A percentile compares a stretch with the other conserved stretches of the same genome.
Conservation (phyloP, 441 rosid species). For the Adansonia madagascariensis region DNA sequence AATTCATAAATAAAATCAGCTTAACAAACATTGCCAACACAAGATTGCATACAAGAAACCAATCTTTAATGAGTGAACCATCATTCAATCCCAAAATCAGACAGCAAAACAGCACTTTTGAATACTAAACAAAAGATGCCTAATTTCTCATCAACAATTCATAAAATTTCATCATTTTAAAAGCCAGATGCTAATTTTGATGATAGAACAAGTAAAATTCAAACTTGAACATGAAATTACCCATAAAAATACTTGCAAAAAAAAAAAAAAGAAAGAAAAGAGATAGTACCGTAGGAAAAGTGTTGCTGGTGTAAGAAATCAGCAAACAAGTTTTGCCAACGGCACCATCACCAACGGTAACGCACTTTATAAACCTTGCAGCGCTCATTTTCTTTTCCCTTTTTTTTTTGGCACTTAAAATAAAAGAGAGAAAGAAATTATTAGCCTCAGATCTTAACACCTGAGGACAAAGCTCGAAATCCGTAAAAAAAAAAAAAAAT, state of each 20-base stretch:
- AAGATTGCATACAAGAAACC: slow-evolving; percentile 4
- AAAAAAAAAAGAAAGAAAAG: background rate
- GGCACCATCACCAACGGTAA: too few species aligned
- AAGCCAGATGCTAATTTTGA: background rate
- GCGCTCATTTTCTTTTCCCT: background rate
- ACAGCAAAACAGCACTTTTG: slow-evolving; percentile 13
- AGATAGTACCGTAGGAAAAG: slow-evolving; percentile 56
- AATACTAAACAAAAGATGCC: background rate
- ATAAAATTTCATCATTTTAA: background rate
- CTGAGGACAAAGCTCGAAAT: slow-evolving; percentile 54
- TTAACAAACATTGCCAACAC: slow-evolving; percentile 1
- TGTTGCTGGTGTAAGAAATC: slow-evolving; percentile 45
- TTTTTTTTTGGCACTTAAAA: background rate
- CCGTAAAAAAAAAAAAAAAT: background rate
- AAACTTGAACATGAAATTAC: background rate
- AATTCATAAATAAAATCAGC: slow-evolving; percentile 3
- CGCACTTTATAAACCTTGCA: too few species aligned
- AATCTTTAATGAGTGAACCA: background rate
- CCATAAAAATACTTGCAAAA: background rate
- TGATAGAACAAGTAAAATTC: slow-evolving; percentile 3
- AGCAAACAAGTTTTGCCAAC: too few species aligned
- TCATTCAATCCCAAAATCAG: slow-evolving; percentile 6
- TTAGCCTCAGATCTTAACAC: slow-evolving; percentile 65
- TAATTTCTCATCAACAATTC: background rate
- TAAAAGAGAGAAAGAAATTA: background rate